A percentile compares a stretch with the other conserved stretches of the same genome.
Conservation (phyloP, 1,139 yeast genomes). For the Eremothecium coryli region DNA sequence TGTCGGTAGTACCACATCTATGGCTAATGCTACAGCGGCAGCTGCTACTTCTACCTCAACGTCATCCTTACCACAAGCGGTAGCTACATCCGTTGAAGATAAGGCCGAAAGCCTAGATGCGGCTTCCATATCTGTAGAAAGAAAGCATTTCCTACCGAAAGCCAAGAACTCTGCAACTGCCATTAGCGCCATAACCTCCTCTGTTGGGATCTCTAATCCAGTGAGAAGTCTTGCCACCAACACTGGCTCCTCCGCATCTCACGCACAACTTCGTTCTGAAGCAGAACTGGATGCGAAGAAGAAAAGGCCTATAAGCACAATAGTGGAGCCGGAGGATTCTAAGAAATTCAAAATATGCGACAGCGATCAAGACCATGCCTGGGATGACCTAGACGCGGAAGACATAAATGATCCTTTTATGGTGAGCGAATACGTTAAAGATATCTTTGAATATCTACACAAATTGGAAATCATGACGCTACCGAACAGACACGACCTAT, state of each 20-base stretch:
- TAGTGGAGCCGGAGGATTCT: slow-evolving; percentile 29
- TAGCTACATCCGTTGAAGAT: neutral
- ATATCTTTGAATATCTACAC: slow-evolving; percentile 73
- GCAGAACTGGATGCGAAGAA: slow-evolving; percentile 19
- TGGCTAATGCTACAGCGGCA: neutral
- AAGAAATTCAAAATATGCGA: slow-evolving; percentile 29
- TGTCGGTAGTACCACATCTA: neutral
- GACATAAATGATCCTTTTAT: slow-evolving; percentile 87
- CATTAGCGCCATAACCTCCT: slow-evolving; percentile 4
- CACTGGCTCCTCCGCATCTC: slow-evolving; percentile 6
- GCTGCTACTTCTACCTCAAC: neutral
- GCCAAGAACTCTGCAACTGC: slow-evolving; percentile 1
- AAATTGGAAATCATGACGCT: slow-evolving; percentile 65
- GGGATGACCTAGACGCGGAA: slow-evolving; percentile 91
- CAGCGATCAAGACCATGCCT: slow-evolving; percentile 38
- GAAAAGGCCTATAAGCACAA: slow-evolving; percentile 29
- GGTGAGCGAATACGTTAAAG: slow-evolving; percentile 90
- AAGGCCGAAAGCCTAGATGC: neutral
- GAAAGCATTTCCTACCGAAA: neutral
- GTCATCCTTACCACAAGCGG: neutral
- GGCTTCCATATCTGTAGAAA: neutral
- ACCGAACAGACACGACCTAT: slow-evolving; percentile 69
- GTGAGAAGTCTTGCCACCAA: slow-evolving; percentile 5
- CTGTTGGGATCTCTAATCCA: neutral
- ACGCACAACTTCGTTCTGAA: slow-evolving; percentile 7